These are phyloP conservation scores for Evernia prunastri DNA, from an alignment of 495 filamentous ascomycete genomes.

Conservation along the genomic window DNA sequence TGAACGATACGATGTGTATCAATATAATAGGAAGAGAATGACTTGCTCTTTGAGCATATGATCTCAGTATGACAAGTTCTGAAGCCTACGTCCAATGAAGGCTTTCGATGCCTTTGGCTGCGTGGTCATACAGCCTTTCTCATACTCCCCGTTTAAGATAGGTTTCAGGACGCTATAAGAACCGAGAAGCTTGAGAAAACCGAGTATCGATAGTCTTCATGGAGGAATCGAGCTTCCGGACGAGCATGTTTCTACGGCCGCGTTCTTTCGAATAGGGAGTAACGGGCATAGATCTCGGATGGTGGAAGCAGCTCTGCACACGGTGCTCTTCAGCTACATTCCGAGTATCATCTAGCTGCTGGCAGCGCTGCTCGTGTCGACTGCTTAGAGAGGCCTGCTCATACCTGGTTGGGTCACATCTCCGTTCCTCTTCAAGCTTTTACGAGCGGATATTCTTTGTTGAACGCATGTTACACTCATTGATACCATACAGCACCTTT, in stretches of 20 bases:
- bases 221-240: no score
- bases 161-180: no score
- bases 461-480: neutral
- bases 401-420: no score
- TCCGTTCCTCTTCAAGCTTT: neutral
- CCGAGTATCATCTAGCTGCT: neutral
- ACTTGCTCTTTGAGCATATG: constrained; percentile 43
- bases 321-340: neutral
- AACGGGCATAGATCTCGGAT: neutral
- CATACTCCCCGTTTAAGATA: no score
- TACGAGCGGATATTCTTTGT: neutral
- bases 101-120: no score
- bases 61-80: constrained; percentile 47
- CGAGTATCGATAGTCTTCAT: no score
- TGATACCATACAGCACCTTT: neutral
- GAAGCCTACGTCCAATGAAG: constrained; percentile 31
- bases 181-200: no score
- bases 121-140: no score
- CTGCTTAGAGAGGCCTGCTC: no score
- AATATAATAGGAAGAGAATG: constrained; percentile 61
- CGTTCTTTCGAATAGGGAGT: neutral
- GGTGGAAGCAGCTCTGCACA: neutral
- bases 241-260: neutral
- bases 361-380: neutral
- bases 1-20: constrained; percentile 41